Conservation (phyloP, 1,139 yeast species). For the Nematodospora anomalae region DNA sequence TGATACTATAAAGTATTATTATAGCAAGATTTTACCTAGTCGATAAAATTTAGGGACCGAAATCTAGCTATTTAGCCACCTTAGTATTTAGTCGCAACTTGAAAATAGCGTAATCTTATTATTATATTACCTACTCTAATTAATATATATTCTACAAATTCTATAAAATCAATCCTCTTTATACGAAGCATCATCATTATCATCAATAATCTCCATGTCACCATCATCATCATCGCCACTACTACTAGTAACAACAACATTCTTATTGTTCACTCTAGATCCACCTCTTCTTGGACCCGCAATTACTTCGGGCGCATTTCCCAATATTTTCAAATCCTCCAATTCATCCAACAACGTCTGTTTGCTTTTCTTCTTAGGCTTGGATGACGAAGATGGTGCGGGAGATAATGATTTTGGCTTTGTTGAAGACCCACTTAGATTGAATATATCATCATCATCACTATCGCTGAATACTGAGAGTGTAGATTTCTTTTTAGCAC, state of each 20-base stretch:
- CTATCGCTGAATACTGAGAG: slow-evolving; percentile 14
- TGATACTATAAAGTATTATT: slow-evolving; percentile 2
- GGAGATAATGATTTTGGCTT: slow-evolving; percentile 5
- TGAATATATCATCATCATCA: slow-evolving; percentile 16
- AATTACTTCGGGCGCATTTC: slow-evolving; percentile 1
- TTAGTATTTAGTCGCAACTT: not conserved
- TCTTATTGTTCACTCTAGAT: not conserved
- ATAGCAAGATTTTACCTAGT: not conserved
- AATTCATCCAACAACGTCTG: slow-evolving; percentile 15
- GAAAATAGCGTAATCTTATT: not conserved
- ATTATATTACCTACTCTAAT: not conserved
- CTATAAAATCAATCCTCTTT: slow-evolving; percentile 4
- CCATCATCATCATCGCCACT: slow-evolving; percentile 5
- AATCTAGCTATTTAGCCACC: too few relatives aligned
- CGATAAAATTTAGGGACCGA: too few relatives aligned
- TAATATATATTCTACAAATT: not conserved
- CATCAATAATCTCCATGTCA: slow-evolving; percentile 6
- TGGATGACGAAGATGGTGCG: slow-evolving; percentile 1
- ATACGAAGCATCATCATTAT: slow-evolving; percentile 7
- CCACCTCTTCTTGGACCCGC: slow-evolving; percentile 4
- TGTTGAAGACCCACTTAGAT: slow-evolving; percentile 2
- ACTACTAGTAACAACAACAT: slow-evolving; percentile 3
- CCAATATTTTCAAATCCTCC: slow-evolving; percentile 16
- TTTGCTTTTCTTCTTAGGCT: slow-evolving; percentile 9
- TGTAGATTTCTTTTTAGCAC: slow-evolving; percentile 5